Base-by-base conservation (phyloP, 768 basidiomycete species). In the Boletus insuetus region DNA sequence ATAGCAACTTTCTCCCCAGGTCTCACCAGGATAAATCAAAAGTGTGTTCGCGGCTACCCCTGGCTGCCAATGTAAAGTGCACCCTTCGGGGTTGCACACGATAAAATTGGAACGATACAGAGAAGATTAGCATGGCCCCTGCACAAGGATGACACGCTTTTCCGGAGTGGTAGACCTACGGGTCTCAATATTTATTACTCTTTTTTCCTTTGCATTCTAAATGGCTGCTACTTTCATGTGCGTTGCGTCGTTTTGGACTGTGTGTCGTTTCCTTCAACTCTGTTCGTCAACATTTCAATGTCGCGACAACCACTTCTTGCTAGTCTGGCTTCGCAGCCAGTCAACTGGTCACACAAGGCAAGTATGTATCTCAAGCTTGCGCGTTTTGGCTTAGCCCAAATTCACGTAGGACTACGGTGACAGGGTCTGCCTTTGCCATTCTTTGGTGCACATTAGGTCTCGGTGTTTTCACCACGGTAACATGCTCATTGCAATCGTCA, bases 91-190 rank as follows among this genome's bases (percentile, higher is more conserved):
- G 89, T 87, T 87, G 85, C 89, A 89, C 87, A 91, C 85, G 87
- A 88, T 89, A 94, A 93, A 91, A 89, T 94, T 93, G 92, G 90
- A 94, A 94, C 91, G 89, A 94, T 95, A 94, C 93, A 94, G 93
- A 96, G 94, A 95, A 95, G 94, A 94, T 96, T 94, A 95, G 94
- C 94, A 96, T 96, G 91, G 94, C 93, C 94, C 94, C 94, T 96
- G 94, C 94, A 96, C 93, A 97, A 96, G 94, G 94, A 96, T 95
- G 94, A 94, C 94, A 95, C 91, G 89, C 89, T 91, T 89, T 88
- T 82, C 86, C 87, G 86, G 88, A 89, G 87, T 89, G 87, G 87
- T 87, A 87, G 72, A 72, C 72, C 70, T 74, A 74, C 71, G 70
- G 72, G 72, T 72, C 72, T 74, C 70, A 74, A 74, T 72, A 72